Percentiles rank a stretch among this genome's conserved stretches.
Evolutionary conservation across 176 grass and related monocot species (phyloP).

Genomic region (Chloris gayana): DNA sequence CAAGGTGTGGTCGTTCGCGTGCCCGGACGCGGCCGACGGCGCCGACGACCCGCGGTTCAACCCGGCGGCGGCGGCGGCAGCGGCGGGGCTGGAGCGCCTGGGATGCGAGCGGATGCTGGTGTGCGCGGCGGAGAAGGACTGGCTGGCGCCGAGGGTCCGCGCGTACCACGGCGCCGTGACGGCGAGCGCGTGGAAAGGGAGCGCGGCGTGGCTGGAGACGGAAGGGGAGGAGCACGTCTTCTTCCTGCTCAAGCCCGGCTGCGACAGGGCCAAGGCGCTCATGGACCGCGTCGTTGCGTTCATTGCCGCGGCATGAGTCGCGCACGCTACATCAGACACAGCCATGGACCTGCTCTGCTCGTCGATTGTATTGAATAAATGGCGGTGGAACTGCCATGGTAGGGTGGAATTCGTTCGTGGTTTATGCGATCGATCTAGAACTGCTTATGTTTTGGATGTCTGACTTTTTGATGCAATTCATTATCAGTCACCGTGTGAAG

Average conservation of each 20-base stretch:
- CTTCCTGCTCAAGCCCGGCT: constrained; percentile 27
- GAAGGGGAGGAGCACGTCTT: constrained; percentile 39
- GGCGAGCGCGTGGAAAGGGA: constrained; percentile 47
- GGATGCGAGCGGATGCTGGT: constrained; percentile 43
- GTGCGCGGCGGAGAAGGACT: constrained; percentile 36
- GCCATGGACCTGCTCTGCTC: no score
- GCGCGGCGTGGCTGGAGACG: constrained; percentile 37
- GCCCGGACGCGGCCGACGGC: not conserved
- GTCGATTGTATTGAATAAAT: not conserved
- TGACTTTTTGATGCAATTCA: no score
- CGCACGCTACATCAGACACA: not conserved
- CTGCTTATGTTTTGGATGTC: no score
- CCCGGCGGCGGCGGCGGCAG: not conserved
- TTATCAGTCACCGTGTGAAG: not conserved
- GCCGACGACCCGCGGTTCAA: constrained; percentile 14
- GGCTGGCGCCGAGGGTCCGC: constrained; percentile 11
- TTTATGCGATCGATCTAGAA: no score
- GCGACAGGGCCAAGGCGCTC: constrained; percentile 1
- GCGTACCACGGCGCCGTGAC: constrained; percentile 32
- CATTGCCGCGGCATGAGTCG: not conserved
- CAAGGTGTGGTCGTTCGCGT: not conserved
- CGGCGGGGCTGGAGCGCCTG: not conserved
- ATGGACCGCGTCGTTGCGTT: constrained; percentile 24
- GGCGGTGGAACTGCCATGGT: no score
- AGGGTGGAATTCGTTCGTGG: no score